Evolutionary conservation across 2,329 filamentous ascomycete genomes (phyloP), one percentile per base, ranked within the genome.

Genomic region (Arthrobotrys sinensis): DNA sequence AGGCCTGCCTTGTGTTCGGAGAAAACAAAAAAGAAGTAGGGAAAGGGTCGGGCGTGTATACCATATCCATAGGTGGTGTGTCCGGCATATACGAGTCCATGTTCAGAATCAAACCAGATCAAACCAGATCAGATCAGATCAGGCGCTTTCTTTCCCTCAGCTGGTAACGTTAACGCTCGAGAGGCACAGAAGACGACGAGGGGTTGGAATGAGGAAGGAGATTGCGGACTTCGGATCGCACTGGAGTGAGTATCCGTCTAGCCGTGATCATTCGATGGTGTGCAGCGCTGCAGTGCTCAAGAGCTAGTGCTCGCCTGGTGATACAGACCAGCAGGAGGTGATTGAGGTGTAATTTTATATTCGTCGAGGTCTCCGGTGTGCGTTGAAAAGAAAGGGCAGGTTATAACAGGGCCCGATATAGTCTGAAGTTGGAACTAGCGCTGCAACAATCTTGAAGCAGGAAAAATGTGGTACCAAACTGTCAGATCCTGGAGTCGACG

Each of bases 141-240:
- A 38, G 21, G 45, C 68, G 50, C 34, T 46, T 21, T 52, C 38
- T 62, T 32, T 57, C 36, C 52, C 34, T 57, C 52, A 60, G 55
- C 16, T 60, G 21, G 11, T 60, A n/a, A 67, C 19, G 24, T 28
- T 28, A 28, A 28, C 24, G 24, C 24, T 28, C 24, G 24, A 28
- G 24, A 28, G 46, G 67, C 60, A 68, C 48, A 72, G 46, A 67
- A 53, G 32, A 62, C 19, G 53, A 64, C 60, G 67, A 60, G 65
- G 16, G 66, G 53, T 43, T 38, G 97, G 88, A 82, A 97, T 96
- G 79, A 97, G 88, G 83, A 97, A 91, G 38, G 93, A 96, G 4
- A 93, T 96, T 12, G 94, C 93, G 94, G 55, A 43, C 97, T 97
- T 97, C 97, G 82, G 94, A 94, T 2, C 94, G 94, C 85, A 97